Evolutionary conservation across 73 alveolate species (phyloP).

Genomic region (Chromera velia): DNA sequence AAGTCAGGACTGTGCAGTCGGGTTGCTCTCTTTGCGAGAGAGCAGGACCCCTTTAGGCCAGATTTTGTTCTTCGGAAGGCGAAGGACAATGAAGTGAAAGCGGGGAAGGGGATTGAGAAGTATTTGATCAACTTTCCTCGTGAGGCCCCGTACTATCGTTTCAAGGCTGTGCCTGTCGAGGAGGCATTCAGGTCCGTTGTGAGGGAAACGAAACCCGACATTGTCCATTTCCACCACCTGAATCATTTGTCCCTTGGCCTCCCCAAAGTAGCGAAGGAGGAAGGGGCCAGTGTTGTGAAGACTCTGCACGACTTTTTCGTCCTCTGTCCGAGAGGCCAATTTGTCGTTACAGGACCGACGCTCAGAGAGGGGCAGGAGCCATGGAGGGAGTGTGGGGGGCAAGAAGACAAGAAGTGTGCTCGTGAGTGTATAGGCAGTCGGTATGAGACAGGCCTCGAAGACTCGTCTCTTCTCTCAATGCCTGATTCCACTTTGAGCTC

Average conservation of each 20-base stretch:
- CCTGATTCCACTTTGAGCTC: too few species aligned
- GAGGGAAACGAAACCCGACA: neutral
- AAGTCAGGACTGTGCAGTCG: neutral
- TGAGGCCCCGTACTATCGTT: conserved; percentile 10
- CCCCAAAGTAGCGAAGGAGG: neutral
- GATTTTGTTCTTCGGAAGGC: conserved; percentile 1
- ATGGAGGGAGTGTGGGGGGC: conserved; percentile 15
- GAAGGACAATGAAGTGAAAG: neutral
- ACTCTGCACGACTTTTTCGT: conserved; percentile 14
- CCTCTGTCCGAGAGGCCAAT: conserved; percentile 13
- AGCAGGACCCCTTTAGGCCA: conserved; percentile 12
- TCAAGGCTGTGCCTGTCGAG: neutral
- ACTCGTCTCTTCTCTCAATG: too few species aligned
- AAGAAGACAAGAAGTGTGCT: conserved; percentile 6
- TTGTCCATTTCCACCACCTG: conserved; percentile 9
- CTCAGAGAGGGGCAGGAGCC: neutral
- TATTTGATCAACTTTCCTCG: conserved; percentile 5
- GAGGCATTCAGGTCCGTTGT: neutral
- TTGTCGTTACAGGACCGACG: neutral
- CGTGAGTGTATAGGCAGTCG: neutral
- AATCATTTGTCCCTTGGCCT: conserved; percentile 6
- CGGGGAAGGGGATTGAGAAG: neutral
- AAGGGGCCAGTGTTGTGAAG: neutral
- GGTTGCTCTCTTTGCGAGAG: conserved; percentile 7
- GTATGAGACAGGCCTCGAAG: neutral